phyloP scores from a whole-genome alignment of 2,329 filamentous ascomycete species.

The Trichoderma guizhouense region DNA sequence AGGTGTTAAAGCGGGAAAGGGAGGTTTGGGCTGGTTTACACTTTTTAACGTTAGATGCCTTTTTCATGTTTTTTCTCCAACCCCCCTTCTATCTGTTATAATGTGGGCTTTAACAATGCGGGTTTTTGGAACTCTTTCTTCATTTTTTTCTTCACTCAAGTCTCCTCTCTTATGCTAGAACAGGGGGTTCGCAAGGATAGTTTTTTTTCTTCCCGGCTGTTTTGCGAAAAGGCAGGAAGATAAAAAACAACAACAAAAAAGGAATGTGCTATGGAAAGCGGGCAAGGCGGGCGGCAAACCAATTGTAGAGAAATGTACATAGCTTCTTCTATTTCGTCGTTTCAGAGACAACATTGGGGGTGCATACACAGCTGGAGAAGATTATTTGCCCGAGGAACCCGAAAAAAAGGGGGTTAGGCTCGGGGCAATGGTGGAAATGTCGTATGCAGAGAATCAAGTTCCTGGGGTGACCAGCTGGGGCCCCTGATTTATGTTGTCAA shows the following conservation, averaged over 20 bases:
- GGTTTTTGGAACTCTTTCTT: neutral
- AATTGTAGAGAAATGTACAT: slow-evolving; percentile 18
- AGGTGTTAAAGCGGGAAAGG: neutral
- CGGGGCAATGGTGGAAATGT: neutral
- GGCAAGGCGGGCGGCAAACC: neutral
- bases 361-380: neutral
- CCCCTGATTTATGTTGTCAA: neutral
- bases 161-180: slow-evolving; percentile 15
- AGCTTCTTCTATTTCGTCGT: neutral
- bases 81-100: slow-evolving; percentile 6
- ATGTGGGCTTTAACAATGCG: neutral
- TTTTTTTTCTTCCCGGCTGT: neutral
- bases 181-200: neutral
- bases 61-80: neutral
- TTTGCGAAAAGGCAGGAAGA: neutral
- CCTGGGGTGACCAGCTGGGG: neutral
- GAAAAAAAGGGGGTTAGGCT: neutral
- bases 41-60: slow-evolving; percentile 12
- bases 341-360: neutral
- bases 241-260: neutral
- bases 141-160: neutral
- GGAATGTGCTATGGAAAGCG: neutral
- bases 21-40: neutral
- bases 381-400: neutral
- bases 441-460: neutral